Evolutionary conservation across 352 stramenopile genomes (phyloP).

Genomic region (Globisporangium nodosum): DNA sequence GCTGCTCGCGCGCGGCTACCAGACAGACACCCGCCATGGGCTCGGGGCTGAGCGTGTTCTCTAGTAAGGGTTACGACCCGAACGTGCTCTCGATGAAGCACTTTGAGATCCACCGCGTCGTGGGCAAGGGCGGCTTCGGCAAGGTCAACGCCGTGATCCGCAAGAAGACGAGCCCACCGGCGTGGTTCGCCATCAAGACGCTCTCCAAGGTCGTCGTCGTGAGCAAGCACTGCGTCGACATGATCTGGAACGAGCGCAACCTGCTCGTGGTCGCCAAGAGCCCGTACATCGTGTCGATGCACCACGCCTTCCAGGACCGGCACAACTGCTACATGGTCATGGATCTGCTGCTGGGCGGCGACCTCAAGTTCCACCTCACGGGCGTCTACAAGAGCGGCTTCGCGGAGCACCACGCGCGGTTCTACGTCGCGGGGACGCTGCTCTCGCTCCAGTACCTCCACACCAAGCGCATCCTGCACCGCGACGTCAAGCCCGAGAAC

Average conservation of each 20-base stretch:
- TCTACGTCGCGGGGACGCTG: conserved; percentile 57
- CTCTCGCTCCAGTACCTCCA: conserved; percentile 71
- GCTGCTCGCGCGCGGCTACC: neutral
- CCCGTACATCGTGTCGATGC: conserved; percentile 51
- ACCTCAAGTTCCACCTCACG: conserved; percentile 67
- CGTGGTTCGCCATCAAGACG: conserved; percentile 73
- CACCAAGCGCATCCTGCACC: conserved; percentile 56
- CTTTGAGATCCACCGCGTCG: conserved; percentile 61
- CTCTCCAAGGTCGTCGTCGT: conserved; percentile 55
- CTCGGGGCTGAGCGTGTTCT: conserved; percentile 14
- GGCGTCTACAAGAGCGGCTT: conserved; percentile 51
- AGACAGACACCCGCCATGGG: conserved; percentile 5
- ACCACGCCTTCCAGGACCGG: conserved; percentile 62
- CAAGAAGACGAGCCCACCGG: conserved; percentile 38
- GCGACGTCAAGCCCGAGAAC: conserved; percentile 84
- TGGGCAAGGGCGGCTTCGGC: conserved; percentile 66
- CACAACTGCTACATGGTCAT: conserved; percentile 77
- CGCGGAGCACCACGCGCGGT: conserved; percentile 34
- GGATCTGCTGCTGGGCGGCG: conserved; percentile 64
- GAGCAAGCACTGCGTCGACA: conserved; percentile 51
- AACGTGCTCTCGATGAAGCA: conserved; percentile 45
- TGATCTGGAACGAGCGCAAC: conserved; percentile 80
- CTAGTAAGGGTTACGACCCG: conserved; percentile 20
- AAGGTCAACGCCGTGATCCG: conserved; percentile 73
- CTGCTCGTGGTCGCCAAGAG: conserved; percentile 44